Evolutionary conservation across 345 rosid species (phyloP).

Genomic region (Eucalyptus marginata): DNA sequence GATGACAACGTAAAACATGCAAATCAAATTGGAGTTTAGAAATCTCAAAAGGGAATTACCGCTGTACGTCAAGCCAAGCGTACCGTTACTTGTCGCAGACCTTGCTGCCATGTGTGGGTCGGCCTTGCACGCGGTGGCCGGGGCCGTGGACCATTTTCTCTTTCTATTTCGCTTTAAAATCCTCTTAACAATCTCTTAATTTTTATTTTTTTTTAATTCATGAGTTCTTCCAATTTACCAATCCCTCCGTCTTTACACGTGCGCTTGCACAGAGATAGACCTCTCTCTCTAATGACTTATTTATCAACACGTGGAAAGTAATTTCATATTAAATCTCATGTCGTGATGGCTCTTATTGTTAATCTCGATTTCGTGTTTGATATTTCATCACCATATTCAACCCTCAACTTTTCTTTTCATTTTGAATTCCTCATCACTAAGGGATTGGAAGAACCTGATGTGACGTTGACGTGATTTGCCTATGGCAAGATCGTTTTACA

Average conservation of each 20-base stretch:
- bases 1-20: neutral
- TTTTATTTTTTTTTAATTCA: neutral
- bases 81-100: neutral
- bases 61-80: neutral
- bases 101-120: neutral
- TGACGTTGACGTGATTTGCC: too few relatives aligned
- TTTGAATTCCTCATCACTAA: too few relatives aligned
- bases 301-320: neutral
- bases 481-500: too few relatives aligned
- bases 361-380: too few relatives aligned
- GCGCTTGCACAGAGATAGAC: too few relatives aligned
- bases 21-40: neutral
- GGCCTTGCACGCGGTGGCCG: neutral
- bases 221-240: neutral
- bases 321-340: rapidly evolving
- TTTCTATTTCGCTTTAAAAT: too few relatives aligned
- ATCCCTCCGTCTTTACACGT: neutral
- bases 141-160: neutral
- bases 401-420: too few relatives aligned
- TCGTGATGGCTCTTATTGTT: too few relatives aligned
- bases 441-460: too few relatives aligned
- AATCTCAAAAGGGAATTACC: too few relatives aligned
- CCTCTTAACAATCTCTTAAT: neutral
- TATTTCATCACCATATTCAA: too few relatives aligned
- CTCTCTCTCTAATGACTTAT: too few relatives aligned